Evolutionary conservation across 345 rosid species (phyloP).

Genomic region (sweet orange (Citrus sinensis)): DNA sequence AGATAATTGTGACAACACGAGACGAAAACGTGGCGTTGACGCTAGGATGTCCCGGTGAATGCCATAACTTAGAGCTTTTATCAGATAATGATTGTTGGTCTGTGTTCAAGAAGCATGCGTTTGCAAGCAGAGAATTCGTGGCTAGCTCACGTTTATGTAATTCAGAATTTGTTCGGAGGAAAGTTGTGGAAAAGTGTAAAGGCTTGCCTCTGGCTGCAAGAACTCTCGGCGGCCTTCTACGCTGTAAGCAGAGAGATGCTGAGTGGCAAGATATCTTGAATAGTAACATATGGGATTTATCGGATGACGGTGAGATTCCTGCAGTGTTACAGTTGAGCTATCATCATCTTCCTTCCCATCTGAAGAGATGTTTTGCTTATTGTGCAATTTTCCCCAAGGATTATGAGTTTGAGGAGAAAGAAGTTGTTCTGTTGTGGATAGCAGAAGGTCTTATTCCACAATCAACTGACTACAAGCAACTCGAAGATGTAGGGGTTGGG

Average conservation of each 20-base stretch:
- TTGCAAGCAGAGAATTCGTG: neutral
- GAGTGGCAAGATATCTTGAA: constrained; percentile 13
- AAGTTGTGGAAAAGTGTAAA: constrained; percentile 15
- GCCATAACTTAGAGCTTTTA: neutral
- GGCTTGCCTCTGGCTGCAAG: constrained; percentile 23
- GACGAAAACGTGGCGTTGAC: neutral
- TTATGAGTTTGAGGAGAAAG: constrained; percentile 18
- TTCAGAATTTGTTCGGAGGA: neutral
- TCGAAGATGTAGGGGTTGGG: constrained; percentile 14
- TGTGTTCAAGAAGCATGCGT: constrained; percentile 12
- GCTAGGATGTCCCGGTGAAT: neutral
- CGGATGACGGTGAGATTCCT: neutral
- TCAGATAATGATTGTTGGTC: constrained; percentile 16
- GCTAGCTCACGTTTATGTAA: neutral
- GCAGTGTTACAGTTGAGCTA: neutral
- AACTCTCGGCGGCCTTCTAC: constrained; percentile 20
- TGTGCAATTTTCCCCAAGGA: constrained; percentile 21
- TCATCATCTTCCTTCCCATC: neutral
- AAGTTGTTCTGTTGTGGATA: constrained; percentile 22
- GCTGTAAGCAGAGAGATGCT: neutral
- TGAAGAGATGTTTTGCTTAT: constrained; percentile 21
- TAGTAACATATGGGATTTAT: neutral
- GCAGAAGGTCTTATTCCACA: constrained; percentile 17
- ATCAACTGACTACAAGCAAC: neutral
- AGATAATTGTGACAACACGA: neutral